These are phyloP conservation scores for Fusarium subtropicale DNA, from an alignment of 2,329 filamentous ascomycete genomes.

Conservation along the genomic window DNA sequence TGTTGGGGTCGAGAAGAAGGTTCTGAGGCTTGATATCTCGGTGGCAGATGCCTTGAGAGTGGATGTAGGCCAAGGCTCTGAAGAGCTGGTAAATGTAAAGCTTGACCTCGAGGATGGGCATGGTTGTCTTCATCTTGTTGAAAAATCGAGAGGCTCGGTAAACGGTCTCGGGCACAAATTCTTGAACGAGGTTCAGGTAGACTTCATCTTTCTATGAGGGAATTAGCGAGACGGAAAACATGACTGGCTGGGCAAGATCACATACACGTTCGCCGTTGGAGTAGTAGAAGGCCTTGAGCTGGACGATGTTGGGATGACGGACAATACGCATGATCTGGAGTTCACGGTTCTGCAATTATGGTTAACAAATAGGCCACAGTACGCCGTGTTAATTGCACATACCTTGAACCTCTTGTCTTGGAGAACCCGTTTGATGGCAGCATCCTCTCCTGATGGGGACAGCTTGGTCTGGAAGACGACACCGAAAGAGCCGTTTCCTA, in stretches of 20 bases:
- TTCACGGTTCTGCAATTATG: conserved; percentile 86
- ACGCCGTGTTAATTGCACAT: conserved; percentile 29
- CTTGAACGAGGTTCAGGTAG: conserved; percentile 97
- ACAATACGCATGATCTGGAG: conserved; percentile 99
- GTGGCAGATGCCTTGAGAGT: conserved; percentile 99
- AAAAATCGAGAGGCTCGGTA: conserved; percentile 98
- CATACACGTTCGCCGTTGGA: conserved; percentile 96
- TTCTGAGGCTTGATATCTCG: conserved; percentile 99
- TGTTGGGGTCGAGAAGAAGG: conserved; percentile 89
- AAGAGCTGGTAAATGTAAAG: conserved; percentile 99
- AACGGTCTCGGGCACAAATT: conserved; percentile 98
- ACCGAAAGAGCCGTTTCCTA: conserved; percentile 98
- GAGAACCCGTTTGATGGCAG: conserved; percentile 97
- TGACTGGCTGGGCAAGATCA: conserved; percentile 8
- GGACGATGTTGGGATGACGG: conserved; percentile 97
- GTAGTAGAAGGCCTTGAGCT: conserved; percentile 99
- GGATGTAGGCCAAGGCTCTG: conserved; percentile 97
- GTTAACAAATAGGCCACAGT: conserved; percentile 31
- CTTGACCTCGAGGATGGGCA: conserved; percentile 99
- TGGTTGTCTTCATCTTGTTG: conserved; percentile 99
- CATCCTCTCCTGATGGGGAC: conserved; percentile 96
- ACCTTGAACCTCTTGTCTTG: conserved; percentile 99
- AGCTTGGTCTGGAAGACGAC: conserved; percentile 99
- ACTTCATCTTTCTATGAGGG: conserved; percentile 88
- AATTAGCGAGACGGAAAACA: conserved; percentile 27